Evolutionary conservation across 2,329 filamentous ascomycete genomes (phyloP), one percentile per base, ranked within the genome.

Genomic region (Talaromyces sp.): DNA sequence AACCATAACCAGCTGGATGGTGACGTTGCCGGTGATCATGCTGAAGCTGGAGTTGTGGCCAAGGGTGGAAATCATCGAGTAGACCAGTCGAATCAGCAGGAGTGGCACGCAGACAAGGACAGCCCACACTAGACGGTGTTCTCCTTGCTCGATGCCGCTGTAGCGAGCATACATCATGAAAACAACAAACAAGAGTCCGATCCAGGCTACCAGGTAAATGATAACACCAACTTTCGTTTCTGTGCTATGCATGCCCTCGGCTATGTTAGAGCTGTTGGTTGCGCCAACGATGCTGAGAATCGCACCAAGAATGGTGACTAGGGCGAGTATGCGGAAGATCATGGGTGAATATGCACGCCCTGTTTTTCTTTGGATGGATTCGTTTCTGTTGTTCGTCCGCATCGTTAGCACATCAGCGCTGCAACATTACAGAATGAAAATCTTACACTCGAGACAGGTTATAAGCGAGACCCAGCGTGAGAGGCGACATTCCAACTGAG

Each of bases 231-330:
- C 76, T 67, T 81, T 77, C 58, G 73, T 75, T 41, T 77, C 66
- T 4, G 65, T 68, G 27, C 72, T 74, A 66, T 5, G 71, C 56
- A 66, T 71, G 9, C 55, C 61, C 64, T 54, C 62, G 52, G 64
- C 56, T 60, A 66, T 56, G 51, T 72, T 65, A 55, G 77, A 5
- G 38, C 71, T 67, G 49, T 78, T 49, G 2, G 67, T 65, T 9
- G 67, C 79, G 32, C 82, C 84, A 11, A 80, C 70, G 56, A 82
- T 78, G 60, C 73, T 68, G 27, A 80, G 69, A 21, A 75, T 68
- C 58, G 77, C 60, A 31, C 69, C 74, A 14, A 71, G 63, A 2
- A 71, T 55, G 29, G 72, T 70, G 56, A 75, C 50, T 4, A 75
- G 41, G 3, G 69, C 66, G 24, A 74, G 57, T n/a, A 71, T n/a